Conservation (phyloP, 768 basidiomycete genomes). For the Mycena venus region DNA sequence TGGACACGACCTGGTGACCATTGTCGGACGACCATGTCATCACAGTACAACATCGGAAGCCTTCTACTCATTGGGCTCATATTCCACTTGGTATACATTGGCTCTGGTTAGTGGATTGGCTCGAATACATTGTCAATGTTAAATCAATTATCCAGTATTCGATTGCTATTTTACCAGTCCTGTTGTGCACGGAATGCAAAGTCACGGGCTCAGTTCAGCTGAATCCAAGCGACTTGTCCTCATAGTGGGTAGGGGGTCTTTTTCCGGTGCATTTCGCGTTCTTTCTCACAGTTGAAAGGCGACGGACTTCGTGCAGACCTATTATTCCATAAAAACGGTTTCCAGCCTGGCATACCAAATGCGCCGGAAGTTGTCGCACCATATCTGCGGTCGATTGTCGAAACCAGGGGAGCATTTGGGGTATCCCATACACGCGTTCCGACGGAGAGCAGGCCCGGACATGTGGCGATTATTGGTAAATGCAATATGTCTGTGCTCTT, state of each 20-base stretch:
- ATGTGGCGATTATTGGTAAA: constrained; percentile 88
- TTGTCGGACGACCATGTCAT: neutral
- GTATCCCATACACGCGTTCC: constrained; percentile 90
- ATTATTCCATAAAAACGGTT: constrained; percentile 74
- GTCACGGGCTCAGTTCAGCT: constrained; percentile 58
- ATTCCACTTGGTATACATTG: constrained; percentile 82
- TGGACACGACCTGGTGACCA: neutral
- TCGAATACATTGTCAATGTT: neutral
- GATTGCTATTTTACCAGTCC: constrained; percentile 92
- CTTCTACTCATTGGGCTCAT: constrained; percentile 77
- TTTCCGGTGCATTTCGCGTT: neutral
- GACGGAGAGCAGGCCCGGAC: constrained; percentile 90
- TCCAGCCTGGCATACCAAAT: constrained; percentile 60
- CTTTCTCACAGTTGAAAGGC: constrained; percentile 54
- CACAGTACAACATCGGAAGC: constrained; percentile 53
- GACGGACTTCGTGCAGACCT: constrained; percentile 90
- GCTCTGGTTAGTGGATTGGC: constrained; percentile 53
- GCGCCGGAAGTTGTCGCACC: constrained; percentile 78
- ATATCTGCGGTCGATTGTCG: constrained; percentile 75
- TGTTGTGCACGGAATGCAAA: constrained; percentile 83
- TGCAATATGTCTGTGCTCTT: constrained; percentile 1
- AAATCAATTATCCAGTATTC: constrained; percentile 53
- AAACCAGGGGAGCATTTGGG: constrained; percentile 81
- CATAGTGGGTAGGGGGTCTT: constrained; percentile 72
- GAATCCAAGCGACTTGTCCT: constrained; percentile 83